These are phyloP conservation scores for Falciphora oryzae DNA, from an alignment of 2,329 filamentous ascomycete genomes.

Conservation along the genomic window DNA sequence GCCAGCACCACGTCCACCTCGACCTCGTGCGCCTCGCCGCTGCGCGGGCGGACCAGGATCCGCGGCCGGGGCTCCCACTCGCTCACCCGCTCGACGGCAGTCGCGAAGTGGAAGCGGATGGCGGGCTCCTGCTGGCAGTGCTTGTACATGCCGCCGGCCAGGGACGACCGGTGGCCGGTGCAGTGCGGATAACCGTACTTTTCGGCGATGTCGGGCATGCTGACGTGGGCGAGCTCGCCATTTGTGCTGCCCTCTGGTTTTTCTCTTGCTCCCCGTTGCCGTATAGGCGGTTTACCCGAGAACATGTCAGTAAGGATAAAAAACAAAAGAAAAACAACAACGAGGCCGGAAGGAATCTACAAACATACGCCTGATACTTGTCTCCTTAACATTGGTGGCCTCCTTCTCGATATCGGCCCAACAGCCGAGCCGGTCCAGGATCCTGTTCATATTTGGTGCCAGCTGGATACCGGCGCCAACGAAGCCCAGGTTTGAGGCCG, in stretches of 20 bases:
- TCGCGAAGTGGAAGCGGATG: constrained; percentile 65
- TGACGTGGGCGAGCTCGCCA: constrained; percentile 63
- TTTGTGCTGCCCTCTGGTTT: constrained; percentile 58
- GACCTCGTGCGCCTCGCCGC: constrained; percentile 43
- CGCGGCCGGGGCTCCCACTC: constrained; percentile 54
- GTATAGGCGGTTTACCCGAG: constrained; percentile 6
- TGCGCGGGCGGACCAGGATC: constrained; percentile 53
- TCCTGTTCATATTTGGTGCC: constrained; percentile 74
- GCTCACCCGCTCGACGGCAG: constrained; percentile 47
- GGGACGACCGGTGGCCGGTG: constrained; percentile 69
- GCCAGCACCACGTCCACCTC: constrained; percentile 48
- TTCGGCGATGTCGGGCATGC: constrained; percentile 59
- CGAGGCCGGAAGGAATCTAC: not conserved
- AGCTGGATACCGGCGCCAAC: constrained; percentile 82
- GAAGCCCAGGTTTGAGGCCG: constrained; percentile 67
- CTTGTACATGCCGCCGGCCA: constrained; percentile 63
- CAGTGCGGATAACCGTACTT: constrained; percentile 73
- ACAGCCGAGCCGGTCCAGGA: constrained; percentile 66
- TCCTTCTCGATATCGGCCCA: constrained; percentile 67
- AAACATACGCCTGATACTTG: constrained; percentile 62
- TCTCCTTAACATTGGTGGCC: constrained; percentile 64
- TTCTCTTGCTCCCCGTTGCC: not conserved
- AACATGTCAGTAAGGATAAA: not conserved
- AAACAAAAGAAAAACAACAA: not conserved
- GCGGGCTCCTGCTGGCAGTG: constrained; percentile 57